Conservation (phyloP, 192 early-diverging fungal genomes). For the Radiomyces spectabilis region DNA sequence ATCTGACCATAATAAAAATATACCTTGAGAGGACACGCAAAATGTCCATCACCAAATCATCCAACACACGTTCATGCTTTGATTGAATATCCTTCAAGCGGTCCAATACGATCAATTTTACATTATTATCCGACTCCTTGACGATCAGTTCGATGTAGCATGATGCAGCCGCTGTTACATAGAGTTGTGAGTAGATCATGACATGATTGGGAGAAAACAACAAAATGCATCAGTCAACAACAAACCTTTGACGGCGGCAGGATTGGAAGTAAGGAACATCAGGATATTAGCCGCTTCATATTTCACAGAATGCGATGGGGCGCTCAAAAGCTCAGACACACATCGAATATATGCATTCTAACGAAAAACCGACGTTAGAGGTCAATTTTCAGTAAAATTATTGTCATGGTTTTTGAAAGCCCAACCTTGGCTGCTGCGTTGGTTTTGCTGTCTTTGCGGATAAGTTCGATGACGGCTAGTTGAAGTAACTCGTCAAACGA, state of each 20-base stretch:
- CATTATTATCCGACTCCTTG: constrained; percentile 96
- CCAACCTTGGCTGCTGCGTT: constrained; percentile 82
- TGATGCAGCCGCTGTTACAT: constrained; percentile 83
- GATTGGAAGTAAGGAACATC: constrained; percentile 78
- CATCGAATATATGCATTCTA: constrained; percentile 89
- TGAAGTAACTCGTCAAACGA: constrained; percentile 90
- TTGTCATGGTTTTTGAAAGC: background rate
- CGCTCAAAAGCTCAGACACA: constrained; percentile 78
- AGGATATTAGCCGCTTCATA: constrained; percentile 96
- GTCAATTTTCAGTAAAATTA: background rate
- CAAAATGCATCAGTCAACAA: background rate
- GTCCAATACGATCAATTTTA: constrained; percentile 94
- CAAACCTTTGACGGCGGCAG: constrained; percentile 82
- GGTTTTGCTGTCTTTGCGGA: constrained; percentile 83
- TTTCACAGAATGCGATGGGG: constrained; percentile 83
- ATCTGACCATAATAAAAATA: background rate
- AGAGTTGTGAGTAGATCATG: background rate
- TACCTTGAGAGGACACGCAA: constrained; percentile 79
- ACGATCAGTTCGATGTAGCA: constrained; percentile 88
- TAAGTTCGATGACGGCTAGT: constrained; percentile 88
- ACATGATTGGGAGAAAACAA: background rate
- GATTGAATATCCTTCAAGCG: constrained; percentile 81
- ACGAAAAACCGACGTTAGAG: background rate
- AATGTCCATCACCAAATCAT: constrained; percentile 96
- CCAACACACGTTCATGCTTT: constrained; percentile 83